These are phyloP conservation scores for Isabelozyma rhagii DNA, from an alignment of 805 yeast genomes.

Conservation along the genomic window DNA sequence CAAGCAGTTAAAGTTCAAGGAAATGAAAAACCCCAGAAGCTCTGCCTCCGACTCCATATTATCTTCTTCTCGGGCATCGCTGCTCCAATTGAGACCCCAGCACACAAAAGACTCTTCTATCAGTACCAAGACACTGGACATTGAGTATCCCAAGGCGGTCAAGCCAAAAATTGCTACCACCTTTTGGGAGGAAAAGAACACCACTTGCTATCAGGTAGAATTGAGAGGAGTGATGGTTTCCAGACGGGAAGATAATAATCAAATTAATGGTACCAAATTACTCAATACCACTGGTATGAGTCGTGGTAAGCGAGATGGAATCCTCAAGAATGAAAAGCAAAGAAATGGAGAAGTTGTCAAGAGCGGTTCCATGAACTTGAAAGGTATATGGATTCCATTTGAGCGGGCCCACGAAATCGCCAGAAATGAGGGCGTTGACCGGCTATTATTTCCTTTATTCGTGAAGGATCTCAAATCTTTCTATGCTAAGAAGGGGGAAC, in stretches of 20 bases:
- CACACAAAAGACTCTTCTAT: neutral
- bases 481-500: conserved; percentile 22
- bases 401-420: conserved; percentile 38
- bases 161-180: conserved; percentile 36
- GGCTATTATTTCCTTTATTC: conserved; percentile 30
- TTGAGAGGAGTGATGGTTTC: conserved; percentile 31
- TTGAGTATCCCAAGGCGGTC: conserved; percentile 10
- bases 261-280: conserved; percentile 36
- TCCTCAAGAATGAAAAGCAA: conserved; percentile 30
- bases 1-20: neutral
- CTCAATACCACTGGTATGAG: conserved; percentile 38
- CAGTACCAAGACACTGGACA: neutral
- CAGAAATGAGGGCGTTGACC: conserved; percentile 36
- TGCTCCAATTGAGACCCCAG: neutral
- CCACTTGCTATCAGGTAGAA: conserved; percentile 36
- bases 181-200: conserved; percentile 35
- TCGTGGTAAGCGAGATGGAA: conserved; percentile 40
- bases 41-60: neutral
- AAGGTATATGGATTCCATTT: conserved; percentile 42
- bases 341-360: conserved; percentile 24
- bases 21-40: neutral
- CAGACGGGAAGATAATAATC: conserved; percentile 32
- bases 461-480: conserved; percentile 26
- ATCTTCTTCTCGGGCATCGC: neutral
- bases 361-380: conserved; percentile 37